phyloP scores from a whole-genome alignment of 768 basidiomycete genomes.

The Suillus discolor region DNA sequence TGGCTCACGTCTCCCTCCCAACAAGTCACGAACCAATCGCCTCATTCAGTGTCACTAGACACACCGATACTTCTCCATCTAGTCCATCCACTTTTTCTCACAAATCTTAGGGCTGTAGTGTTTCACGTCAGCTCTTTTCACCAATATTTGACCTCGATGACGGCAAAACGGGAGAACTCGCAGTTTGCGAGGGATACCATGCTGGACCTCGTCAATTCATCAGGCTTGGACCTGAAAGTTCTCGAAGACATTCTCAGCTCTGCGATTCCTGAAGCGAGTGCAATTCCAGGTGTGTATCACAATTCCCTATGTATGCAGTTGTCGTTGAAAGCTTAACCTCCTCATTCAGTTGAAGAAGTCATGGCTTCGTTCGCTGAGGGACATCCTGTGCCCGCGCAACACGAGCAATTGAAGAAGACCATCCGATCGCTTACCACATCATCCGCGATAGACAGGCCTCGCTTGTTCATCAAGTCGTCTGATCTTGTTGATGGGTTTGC shows the following conservation, averaged over 20 bases:
- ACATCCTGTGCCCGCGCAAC: slow-evolving; percentile 51
- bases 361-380: slow-evolving; percentile 61
- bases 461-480: slow-evolving; percentile 69
- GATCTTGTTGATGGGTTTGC: slow-evolving; percentile 70
- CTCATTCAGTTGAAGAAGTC: slow-evolving; percentile 48
- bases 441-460: slow-evolving; percentile 60
- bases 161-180: slow-evolving; percentile 61
- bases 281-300: slow-evolving; percentile 22
- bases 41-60: slow-evolving; percentile 25
- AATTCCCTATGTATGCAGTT: not conserved
- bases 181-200: slow-evolving; percentile 66
- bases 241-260: slow-evolving; percentile 52
- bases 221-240: slow-evolving; percentile 60
- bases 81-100: slow-evolving; percentile 61
- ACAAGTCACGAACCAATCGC: slow-evolving; percentile 20
- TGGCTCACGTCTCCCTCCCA: slow-evolving; percentile 34
- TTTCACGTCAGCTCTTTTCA: slow-evolving; percentile 62
- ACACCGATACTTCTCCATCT: slow-evolving; percentile 57
- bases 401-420: slow-evolving; percentile 42
- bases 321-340: slow-evolving; percentile 12
- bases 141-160: slow-evolving; percentile 50
- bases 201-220: slow-evolving; percentile 62
- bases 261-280: slow-evolving; percentile 26
- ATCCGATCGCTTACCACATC: slow-evolving; percentile 51
- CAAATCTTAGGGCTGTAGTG: slow-evolving; percentile 51